phyloP scores from a whole-genome alignment of 1,139 yeast species.

The Hyphopichia pseudoburtonii region DNA sequence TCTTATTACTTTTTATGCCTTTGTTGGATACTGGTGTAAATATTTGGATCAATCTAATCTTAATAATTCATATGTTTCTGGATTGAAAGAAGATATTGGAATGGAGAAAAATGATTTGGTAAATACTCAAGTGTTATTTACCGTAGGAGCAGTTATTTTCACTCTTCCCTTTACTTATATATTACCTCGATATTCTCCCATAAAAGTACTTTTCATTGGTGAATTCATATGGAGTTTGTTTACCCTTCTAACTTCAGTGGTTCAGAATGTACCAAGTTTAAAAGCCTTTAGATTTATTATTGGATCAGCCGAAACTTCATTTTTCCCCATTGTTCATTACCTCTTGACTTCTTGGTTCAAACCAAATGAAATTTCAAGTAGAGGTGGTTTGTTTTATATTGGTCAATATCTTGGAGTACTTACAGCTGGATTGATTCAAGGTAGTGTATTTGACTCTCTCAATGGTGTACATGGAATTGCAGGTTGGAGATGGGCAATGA shows the following conservation, averaged over 20 bases:
- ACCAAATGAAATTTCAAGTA: slow-evolving; percentile 24
- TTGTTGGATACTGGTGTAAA: neutral
- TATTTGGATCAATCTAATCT: slow-evolving; percentile 62
- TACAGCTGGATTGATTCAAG: slow-evolving; percentile 29
- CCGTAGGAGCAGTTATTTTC: slow-evolving; percentile 57
- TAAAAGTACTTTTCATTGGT: slow-evolving; percentile 21
- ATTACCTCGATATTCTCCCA: slow-evolving; percentile 20
- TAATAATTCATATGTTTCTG: slow-evolving; percentile 69
- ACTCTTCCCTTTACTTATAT: slow-evolving; percentile 50
- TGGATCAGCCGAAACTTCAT: slow-evolving; percentile 27
- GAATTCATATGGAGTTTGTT: slow-evolving; percentile 26
- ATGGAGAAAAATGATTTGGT: slow-evolving; percentile 70
- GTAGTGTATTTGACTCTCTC: slow-evolving; percentile 22
- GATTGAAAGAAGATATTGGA: slow-evolving; percentile 56
- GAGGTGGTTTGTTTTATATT: slow-evolving; percentile 27
- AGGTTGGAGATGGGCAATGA: slow-evolving; percentile 34
- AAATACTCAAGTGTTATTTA: slow-evolving; percentile 57
- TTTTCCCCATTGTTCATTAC: slow-evolving; percentile 22
- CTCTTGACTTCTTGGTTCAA: slow-evolving; percentile 25
- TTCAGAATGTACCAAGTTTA: slow-evolving; percentile 17
- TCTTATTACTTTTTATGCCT: neutral
- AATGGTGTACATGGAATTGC: slow-evolving; percentile 16
- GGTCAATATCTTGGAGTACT: slow-evolving; percentile 30
- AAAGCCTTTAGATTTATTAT: slow-evolving; percentile 27
- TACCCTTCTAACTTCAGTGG: slow-evolving; percentile 21